These are phyloP conservation scores for Zygosaccharomyces kombuchaensis DNA, from an alignment of 805 yeast species.

Conservation along the genomic window DNA sequence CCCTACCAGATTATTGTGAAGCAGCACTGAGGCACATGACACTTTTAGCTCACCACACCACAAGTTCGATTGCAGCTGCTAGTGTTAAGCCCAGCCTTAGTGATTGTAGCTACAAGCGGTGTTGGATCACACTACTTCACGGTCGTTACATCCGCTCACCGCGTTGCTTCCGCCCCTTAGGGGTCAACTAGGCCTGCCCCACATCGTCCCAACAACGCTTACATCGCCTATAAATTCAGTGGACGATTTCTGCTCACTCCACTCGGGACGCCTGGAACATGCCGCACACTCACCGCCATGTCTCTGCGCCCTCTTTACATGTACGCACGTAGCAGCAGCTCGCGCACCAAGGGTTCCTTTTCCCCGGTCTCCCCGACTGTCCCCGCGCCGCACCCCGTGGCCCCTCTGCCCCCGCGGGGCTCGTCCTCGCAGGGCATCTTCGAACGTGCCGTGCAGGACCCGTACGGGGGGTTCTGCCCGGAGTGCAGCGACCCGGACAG, in stretches of 20 bases:
- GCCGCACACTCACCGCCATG: neutral
- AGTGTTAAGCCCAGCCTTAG: too few relatives aligned
- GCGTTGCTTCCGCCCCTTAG: neutral
- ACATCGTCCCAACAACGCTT: neutral
- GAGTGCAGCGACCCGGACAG: slow-evolving; percentile 5
- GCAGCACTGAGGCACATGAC: too few relatives aligned
- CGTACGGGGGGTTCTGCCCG: slow-evolving; percentile 28
- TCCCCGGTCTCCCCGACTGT: neutral
- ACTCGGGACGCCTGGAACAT: neutral
- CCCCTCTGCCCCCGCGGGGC: neutral
- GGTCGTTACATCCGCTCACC: neutral
- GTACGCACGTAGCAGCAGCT: neutral
- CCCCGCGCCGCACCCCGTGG: neutral
- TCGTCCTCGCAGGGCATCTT: slow-evolving; percentile 36
- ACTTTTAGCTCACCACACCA: too few relatives aligned
- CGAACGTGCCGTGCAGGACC: slow-evolving; percentile 29
- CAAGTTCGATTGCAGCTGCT: too few relatives aligned
- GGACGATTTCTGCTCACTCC: neutral
- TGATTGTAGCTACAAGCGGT: neutral
- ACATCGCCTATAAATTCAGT: neutral
- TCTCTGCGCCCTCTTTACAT: slow-evolving; percentile 3
- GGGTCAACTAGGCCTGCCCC: neutral
- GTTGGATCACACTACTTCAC: neutral
- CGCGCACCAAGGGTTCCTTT: neutral
- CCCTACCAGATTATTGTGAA: too few relatives aligned